These are phyloP conservation scores for Orbilia brochopaga DNA, from an alignment of 2,329 filamentous ascomycete genomes.

Conservation along the genomic window DNA sequence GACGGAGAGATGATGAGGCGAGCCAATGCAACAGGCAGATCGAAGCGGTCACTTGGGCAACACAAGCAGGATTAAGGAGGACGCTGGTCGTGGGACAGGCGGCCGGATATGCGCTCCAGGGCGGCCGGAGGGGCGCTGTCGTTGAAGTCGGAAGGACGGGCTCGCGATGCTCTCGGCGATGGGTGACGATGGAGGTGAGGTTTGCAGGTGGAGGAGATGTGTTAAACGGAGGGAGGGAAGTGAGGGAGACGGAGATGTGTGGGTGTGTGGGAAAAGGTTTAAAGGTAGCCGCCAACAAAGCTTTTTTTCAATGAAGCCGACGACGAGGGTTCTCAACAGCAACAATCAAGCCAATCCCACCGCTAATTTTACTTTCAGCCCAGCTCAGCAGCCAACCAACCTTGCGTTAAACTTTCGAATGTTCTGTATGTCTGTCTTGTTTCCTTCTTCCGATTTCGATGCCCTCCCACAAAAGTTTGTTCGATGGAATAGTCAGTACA, in stretches of 20 bases:
- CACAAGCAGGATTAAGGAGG: conserved; percentile 12
- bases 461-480: neutral
- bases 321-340: neutral
- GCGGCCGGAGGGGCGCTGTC: neutral
- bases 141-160: neutral
- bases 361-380: neutral
- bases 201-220: neutral
- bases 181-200: neutral
- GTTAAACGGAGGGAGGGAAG: neutral
- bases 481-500: neutral
- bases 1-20: conserved; percentile 11
- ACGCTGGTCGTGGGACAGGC: conserved; percentile 35
- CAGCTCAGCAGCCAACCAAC: neutral
- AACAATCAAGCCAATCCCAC: neutral
- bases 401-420: no score
- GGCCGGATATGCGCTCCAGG: conserved; percentile 26
- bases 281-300: conserved; percentile 5
- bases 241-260: conserved; percentile 9
- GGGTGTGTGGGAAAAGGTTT: neutral
- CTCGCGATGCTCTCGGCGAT: neutral
- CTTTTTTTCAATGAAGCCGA: neutral
- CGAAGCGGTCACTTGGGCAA: conserved; percentile 26
- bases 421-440: no score
- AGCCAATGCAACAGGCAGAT: conserved; percentile 8
- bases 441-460: conserved; percentile 1